Percentiles rank a stretch among this genome's conserved stretches.
Conservation (phyloP, 208 protist species). For the Angomonas desouzai region DNA sequence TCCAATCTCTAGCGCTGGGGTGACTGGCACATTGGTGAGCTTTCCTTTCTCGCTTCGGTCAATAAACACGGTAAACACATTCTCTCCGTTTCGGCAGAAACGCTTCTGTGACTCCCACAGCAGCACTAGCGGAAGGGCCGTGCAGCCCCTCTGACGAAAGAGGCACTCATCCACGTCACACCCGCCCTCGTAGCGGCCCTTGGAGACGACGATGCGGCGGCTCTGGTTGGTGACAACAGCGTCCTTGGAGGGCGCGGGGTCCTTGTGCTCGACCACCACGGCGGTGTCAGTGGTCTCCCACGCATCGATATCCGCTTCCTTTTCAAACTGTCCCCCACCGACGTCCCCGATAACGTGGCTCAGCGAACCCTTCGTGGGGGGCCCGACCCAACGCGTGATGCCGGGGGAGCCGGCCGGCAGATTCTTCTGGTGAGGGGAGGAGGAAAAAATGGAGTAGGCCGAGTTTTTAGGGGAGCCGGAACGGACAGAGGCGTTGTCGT, state of each 20-base stretch:
- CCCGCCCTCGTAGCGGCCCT: constrained; percentile 22
- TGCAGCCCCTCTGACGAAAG: constrained; percentile 5
- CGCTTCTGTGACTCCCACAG: constrained; percentile 16
- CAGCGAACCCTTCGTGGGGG: constrained; percentile 26
- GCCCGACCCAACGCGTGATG: constrained; percentile 13
- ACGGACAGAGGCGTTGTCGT: neutral
- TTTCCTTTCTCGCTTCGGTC: constrained; percentile 16
- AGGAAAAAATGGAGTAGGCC: constrained; percentile 37
- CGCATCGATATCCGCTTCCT: neutral
- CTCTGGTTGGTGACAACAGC: constrained; percentile 18
- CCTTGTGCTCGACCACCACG: constrained; percentile 12
- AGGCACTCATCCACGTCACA: constrained; percentile 42
- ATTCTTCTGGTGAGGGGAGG: constrained; percentile 24
- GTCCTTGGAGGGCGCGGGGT: neutral
- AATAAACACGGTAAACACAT: constrained; percentile 29
- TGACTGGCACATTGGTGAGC: neutral
- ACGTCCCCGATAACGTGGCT: constrained; percentile 33
- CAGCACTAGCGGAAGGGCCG: constrained; percentile 24
- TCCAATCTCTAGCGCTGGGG: constrained; percentile 3
- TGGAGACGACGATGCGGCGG: constrained; percentile 21
- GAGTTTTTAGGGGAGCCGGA: constrained; percentile 41
- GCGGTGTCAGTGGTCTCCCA: constrained; percentile 11
- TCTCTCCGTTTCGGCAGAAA: constrained; percentile 31
- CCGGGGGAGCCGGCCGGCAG: constrained; percentile 16
- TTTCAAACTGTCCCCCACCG: constrained; percentile 4